phyloP scores from a whole-genome alignment of 1,139 yeast genomes.

The Lodderomyces oxycetoniae region DNA sequence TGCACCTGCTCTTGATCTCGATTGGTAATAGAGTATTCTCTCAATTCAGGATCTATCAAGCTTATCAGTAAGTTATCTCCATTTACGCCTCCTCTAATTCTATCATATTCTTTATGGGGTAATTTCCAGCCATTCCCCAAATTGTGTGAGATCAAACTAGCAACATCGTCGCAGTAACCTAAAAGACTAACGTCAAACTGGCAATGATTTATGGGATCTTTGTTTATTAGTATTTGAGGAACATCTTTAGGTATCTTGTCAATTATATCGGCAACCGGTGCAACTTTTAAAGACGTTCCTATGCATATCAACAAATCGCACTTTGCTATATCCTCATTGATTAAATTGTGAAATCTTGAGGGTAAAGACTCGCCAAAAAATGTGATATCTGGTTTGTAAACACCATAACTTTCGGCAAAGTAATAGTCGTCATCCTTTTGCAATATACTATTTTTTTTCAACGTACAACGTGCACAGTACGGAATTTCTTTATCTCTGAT shows the following conservation, averaged over 20 bases:
- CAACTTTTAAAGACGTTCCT: slow-evolving; percentile 92
- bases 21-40: slow-evolving; percentile 16
- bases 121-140: slow-evolving; percentile 58
- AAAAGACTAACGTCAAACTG: slow-evolving; percentile 78
- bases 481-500: slow-evolving; percentile 63
- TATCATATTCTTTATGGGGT: slow-evolving; percentile 42
- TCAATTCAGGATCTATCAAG: slow-evolving; percentile 21
- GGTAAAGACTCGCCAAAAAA: slow-evolving; percentile 92
- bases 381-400: slow-evolving; percentile 91
- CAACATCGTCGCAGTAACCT: slow-evolving; percentile 87
- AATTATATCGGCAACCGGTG: slow-evolving; percentile 95
- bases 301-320: slow-evolving; percentile 84
- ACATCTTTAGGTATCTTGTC: slow-evolving; percentile 62
- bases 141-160: slow-evolving; percentile 55
- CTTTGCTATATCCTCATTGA: slow-evolving; percentile 52
- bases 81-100: slow-evolving; percentile 17
- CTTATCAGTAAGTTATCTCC: slow-evolving; percentile 19
- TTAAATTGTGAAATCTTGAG: slow-evolving; percentile 57
- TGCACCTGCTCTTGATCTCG: neutral
- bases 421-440: slow-evolving; percentile 28
- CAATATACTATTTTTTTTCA: slow-evolving; percentile 33
- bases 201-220: slow-evolving; percentile 71
- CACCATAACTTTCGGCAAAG: slow-evolving; percentile 58
- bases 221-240: slow-evolving; percentile 82
- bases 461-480: slow-evolving; percentile 63